Evolutionary conservation across 345 rosid species (phyloP).

Genomic region (rapeseed (Brassica napus)): Da-Ae NC_063451.1:34136001-34136500

Average conservation of each 20-base stretch:
- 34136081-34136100: background rate
- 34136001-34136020: background rate
- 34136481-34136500: slow-evolving; percentile 94
- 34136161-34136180: slow-evolving; percentile 8
- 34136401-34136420: slow-evolving; percentile 63
- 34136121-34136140: background rate
- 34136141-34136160: slow-evolving; percentile 5
- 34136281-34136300: background rate
- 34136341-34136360: background rate
- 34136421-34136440: slow-evolving; percentile 98
- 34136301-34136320: background rate
- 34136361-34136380: slow-evolving; percentile 31
- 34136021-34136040: background rate
- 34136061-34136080: background rate
- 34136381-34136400: slow-evolving; percentile 29
- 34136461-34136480: slow-evolving; percentile 92
- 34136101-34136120: background rate
- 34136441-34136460: slow-evolving; percentile 99
- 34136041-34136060: background rate
- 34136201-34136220: background rate
- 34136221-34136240: slow-evolving; percentile 7
- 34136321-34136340: background rate
- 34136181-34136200: too few relatives aligned
- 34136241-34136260: slow-evolving; percentile 28
- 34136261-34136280: slow-evolving; percentile 8